Percentiles rank a stretch among this genome's conserved stretches.
phyloP scores from a whole-genome alignment of 345 rosid species.

The Cardiospermum halicacabum region DNA sequence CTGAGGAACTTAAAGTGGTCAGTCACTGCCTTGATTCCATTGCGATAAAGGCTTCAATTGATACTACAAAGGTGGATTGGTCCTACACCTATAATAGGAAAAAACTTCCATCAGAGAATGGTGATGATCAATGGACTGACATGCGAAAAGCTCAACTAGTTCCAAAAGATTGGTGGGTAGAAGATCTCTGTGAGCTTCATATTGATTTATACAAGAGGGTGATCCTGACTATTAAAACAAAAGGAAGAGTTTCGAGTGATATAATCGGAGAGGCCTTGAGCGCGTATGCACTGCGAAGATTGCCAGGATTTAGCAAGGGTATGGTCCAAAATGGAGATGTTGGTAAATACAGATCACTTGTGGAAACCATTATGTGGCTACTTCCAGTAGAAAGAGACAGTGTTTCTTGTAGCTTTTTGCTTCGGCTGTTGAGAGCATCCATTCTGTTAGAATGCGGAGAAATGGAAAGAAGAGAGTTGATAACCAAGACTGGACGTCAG shows the following conservation, averaged over 20 bases:
- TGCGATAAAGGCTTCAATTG: constrained; percentile 54
- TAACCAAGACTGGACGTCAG: constrained; percentile 43
- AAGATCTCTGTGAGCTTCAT: constrained; percentile 74
- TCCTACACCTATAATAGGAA: constrained; percentile 69
- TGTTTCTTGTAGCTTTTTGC: constrained; percentile 52
- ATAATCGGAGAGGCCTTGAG: constrained; percentile 62
- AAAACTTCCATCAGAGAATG: constrained; percentile 49
- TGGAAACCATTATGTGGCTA: constrained; percentile 48
- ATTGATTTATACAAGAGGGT: constrained; percentile 54
- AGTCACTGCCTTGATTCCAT: constrained; percentile 63
- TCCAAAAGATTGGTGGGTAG: constrained; percentile 87
- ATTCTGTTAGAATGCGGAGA: constrained; percentile 44
- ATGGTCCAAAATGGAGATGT: constrained; percentile 36
- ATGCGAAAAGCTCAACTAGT: constrained; percentile 46
- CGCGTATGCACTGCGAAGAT: constrained; percentile 52
- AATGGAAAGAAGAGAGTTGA: constrained; percentile 39
- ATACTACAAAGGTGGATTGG: constrained; percentile 67
- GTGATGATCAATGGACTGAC: constrained; percentile 46
- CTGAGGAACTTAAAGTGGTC: constrained; percentile 55
- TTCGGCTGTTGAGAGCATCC: constrained; percentile 45
- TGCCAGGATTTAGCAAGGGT: constrained; percentile 57
- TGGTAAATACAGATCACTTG: constrained; percentile 41
- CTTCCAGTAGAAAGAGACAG: constrained; percentile 47
- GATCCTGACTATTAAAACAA: constrained; percentile 42
- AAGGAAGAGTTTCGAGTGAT: constrained; percentile 38